phyloP scores from a whole-genome alignment of 2,329 filamentous ascomycete species.

The Thielaviopsis musarum region DNA sequence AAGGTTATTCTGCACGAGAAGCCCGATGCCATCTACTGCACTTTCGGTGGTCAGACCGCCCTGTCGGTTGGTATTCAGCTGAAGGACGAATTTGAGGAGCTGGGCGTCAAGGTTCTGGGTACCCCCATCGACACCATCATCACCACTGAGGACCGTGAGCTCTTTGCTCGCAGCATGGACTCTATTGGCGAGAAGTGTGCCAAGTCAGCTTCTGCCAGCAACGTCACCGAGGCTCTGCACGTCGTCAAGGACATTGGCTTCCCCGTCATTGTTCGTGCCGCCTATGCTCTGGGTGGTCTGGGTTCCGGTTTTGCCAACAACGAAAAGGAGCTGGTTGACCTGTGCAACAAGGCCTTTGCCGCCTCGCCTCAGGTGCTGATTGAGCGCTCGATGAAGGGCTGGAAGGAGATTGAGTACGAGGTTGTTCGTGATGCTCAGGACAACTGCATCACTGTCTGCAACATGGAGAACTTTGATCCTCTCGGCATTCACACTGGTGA shows the following conservation, averaged over 20 bases:
- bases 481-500: conserved; percentile 96
- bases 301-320: conserved; percentile 93
- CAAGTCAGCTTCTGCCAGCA: conserved; percentile 87
- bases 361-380: conserved; percentile 92
- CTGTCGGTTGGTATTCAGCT: conserved; percentile 94
- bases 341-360: conserved; percentile 89
- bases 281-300: conserved; percentile 86
- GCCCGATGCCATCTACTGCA: conserved; percentile 92
- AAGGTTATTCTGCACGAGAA: conserved; percentile 93
- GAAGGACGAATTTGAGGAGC: conserved; percentile 85
- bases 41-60: conserved; percentile 94
- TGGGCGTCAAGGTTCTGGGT: conserved; percentile 87
- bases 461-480: conserved; percentile 99
- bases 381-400: conserved; percentile 97
- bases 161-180: conserved; percentile 96
- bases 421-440: conserved; percentile 89
- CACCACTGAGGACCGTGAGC: conserved; percentile 92
- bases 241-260: conserved; percentile 86
- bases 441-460: conserved; percentile 98
- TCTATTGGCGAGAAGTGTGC: conserved; percentile 96
- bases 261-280: conserved; percentile 91
- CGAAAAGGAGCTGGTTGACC: conserved; percentile 61
- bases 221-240: conserved; percentile 70
- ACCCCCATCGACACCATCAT: conserved; percentile 97
- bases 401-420: conserved; percentile 99